phyloP scores from a whole-genome alignment of 75 land plant genomes.

The Larix kaempferi region DNA sequence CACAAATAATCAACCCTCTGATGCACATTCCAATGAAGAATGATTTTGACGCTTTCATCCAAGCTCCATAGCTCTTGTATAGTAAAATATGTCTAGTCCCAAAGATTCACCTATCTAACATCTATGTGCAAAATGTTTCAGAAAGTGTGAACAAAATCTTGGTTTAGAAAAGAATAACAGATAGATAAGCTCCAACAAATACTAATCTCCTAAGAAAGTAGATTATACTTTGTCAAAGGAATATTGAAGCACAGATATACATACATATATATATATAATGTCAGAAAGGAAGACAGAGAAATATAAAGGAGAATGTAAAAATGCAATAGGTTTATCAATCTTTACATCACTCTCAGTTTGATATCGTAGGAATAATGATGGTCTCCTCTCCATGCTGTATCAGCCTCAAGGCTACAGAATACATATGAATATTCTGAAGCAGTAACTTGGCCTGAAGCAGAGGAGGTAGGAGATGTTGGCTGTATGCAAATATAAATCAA shows the following conservation, averaged over 20 bases:
- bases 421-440: background rate
- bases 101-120: background rate
- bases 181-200: background rate
- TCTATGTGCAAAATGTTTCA: background rate
- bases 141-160: background rate
- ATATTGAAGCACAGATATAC: background rate
- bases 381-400: background rate
- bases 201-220: background rate
- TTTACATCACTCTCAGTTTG: background rate
- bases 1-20: background rate
- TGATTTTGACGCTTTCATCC: background rate
- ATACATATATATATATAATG: background rate
- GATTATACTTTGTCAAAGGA: background rate
- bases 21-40: background rate
- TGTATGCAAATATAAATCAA: background rate
- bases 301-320: background rate
- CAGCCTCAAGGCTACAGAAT: background rate
- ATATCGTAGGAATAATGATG: background rate
- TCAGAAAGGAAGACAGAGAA: background rate
- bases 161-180: background rate
- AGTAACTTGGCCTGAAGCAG: background rate
- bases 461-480: background rate
- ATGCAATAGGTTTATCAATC: background rate
- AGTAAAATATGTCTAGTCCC: background rate
- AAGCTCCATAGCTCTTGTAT: background rate